Percentiles rank a stretch among this genome's conserved stretches.
Conservation (phyloP, 2,329 filamentous ascomycete genomes). For the Paracamarosporium sp. region DNA sequence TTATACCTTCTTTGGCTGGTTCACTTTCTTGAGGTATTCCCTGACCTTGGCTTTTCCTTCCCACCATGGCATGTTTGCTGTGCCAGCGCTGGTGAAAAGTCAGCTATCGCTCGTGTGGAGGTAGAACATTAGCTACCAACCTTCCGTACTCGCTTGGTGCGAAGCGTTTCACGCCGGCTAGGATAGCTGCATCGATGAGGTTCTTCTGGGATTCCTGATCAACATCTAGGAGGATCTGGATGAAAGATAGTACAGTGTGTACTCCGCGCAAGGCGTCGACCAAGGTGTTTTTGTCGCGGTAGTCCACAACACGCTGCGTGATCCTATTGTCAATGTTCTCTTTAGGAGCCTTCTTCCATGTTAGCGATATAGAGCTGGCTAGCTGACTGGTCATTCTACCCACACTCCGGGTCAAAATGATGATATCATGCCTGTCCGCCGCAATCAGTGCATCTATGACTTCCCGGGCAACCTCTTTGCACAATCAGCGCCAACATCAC, state of each 20-base stretch:
- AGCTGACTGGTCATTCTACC: background rate
- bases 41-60: constrained; percentile 54
- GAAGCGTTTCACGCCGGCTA: constrained; percentile 22
- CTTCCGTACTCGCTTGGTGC: constrained; percentile 23
- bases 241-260: constrained; percentile 61
- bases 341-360: constrained; percentile 30
- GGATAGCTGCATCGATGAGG: constrained; percentile 23
- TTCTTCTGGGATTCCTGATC: constrained; percentile 14
- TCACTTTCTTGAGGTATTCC: constrained; percentile 58
- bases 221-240: constrained; percentile 36
- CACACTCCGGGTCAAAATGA: constrained; percentile 56
- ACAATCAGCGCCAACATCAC: background rate
- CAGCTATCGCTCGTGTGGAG: background rate
- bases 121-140: constrained; percentile 7
- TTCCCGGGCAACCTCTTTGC: constrained; percentile 57
- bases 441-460: constrained; percentile 57
- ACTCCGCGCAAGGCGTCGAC: constrained; percentile 48
- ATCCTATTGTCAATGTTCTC: background rate
- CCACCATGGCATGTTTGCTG: constrained; percentile 55
- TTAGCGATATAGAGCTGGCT: constrained; percentile 19
- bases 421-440: constrained; percentile 57
- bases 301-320: constrained; percentile 42
- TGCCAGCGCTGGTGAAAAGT: constrained; percentile 26
- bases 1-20: constrained; percentile 52
- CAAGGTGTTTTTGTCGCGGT: constrained; percentile 48